Evolutionary conservation across 805 yeast species (phyloP).

Genomic region (Zygoascus flipseniorum): DNA sequence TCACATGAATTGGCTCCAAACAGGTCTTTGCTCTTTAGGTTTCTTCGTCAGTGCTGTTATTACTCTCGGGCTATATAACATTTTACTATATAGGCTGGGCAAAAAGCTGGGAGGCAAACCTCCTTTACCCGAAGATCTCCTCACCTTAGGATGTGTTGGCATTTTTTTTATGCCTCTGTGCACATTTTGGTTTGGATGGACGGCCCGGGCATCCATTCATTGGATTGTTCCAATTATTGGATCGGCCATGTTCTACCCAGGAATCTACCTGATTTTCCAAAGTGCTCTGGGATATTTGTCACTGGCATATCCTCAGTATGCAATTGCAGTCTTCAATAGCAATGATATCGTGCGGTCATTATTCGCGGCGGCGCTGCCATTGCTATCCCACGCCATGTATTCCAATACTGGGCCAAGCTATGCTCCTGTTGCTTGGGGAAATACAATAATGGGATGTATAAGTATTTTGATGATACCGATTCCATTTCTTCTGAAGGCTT

Average conservation of each 20-base stretch:
- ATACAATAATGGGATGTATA: neutral
- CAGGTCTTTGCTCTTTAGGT: conserved; percentile 15
- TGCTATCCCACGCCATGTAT: neutral
- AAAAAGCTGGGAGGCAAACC: conserved; percentile 35
- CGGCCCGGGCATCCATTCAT: conserved; percentile 36
- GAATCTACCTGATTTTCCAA: conserved; percentile 49
- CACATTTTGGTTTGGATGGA: conserved; percentile 57
- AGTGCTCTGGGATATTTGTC: conserved; percentile 50
- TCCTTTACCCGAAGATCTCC: conserved; percentile 51
- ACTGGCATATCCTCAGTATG: neutral
- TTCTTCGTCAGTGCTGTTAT: conserved; percentile 21
- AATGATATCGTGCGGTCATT: neutral
- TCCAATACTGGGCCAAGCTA: neutral
- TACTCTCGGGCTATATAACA: conserved; percentile 27
- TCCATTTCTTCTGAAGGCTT: neutral
- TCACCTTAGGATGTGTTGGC: conserved; percentile 47
- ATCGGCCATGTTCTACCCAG: conserved; percentile 43
- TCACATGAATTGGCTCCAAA: conserved; percentile 27
- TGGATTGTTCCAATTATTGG: conserved; percentile 56
- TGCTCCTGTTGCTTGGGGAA: neutral
- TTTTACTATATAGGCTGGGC: conserved; percentile 22
- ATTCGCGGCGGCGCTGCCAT: neutral
- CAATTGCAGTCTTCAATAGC: neutral
- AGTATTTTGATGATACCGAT: neutral
- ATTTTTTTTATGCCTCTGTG: conserved; percentile 45